A percentile compares a stretch with the other conserved stretches of the same genome.
These are phyloP conservation scores for Naegleria fowleri DNA, from an alignment of 208 protist species.

Conservation along the genomic window DNA sequence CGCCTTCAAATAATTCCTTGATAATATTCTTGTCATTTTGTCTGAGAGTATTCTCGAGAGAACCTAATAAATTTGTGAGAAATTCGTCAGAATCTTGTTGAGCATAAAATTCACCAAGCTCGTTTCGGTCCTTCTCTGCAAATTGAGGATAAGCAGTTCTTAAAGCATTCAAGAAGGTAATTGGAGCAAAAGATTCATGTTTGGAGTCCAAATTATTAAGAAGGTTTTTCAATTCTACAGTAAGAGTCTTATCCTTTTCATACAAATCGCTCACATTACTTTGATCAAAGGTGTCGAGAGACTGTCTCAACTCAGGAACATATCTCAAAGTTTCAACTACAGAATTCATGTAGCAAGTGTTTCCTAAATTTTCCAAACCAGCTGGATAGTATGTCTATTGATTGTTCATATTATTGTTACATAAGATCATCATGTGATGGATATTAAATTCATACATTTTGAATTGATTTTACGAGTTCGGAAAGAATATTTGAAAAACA, in stretches of 20 bases:
- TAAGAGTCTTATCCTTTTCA: neutral
- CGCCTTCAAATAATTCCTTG: slow-evolving; percentile 16
- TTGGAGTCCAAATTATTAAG: neutral
- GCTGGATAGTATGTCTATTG: neutral
- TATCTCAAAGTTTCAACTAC: slow-evolving; percentile 28
- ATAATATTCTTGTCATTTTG: neutral
- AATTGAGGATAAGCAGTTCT: slow-evolving; percentile 24
- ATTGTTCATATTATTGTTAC: neutral
- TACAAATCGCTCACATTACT: neutral
- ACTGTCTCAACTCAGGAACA: slow-evolving; percentile 8
- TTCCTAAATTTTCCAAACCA: slow-evolving; percentile 32
- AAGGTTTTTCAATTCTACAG: neutral
- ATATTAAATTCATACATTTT: no score
- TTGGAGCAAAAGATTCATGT: neutral
- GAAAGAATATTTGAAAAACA: no score
- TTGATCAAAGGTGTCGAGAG: neutral
- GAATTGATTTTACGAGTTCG: neutral
- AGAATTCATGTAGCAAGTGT: slow-evolving; percentile 45
- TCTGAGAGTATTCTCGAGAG: neutral
- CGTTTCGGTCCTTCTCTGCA: neutral
- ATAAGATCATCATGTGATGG: no score
- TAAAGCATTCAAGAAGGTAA: slow-evolving; percentile 16
- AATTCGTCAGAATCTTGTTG: slow-evolving; percentile 44
- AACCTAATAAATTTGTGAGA: neutral
- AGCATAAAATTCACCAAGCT: slow-evolving; percentile 44